Evolutionary conservation across 2,329 filamentous ascomycete genomes (phyloP).

Genomic region (Ceratocystis smalleyi): DNA sequence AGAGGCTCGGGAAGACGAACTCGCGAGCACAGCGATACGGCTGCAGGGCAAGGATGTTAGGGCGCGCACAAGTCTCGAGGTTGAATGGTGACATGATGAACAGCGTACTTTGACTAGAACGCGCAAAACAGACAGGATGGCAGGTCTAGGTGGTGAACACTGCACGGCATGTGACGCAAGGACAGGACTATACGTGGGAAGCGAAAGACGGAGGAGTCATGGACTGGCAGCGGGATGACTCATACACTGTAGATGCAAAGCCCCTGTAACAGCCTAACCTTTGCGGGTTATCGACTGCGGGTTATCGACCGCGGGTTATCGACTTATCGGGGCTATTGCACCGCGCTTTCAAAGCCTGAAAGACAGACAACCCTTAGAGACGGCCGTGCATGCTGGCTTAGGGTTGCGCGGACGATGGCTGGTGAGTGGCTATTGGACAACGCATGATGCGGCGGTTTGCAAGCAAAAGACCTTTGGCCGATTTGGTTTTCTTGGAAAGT

Average conservation of each 20-base stretch:
- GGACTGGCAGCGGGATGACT: conserved; percentile 6
- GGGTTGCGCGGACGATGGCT: no score
- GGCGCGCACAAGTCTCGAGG: conserved; percentile 55
- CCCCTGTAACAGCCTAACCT: background rate
- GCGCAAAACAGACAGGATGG: background rate
- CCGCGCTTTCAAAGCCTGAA: background rate
- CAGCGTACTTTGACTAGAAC: background rate
- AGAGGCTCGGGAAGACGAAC: conserved; percentile 33
- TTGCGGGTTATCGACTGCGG: no score
- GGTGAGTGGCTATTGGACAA: no score
- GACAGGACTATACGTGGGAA: background rate
- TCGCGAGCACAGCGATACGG: conserved; percentile 72
- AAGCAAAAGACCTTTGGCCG: no score
- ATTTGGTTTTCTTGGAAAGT: no score
- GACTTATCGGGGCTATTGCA: background rate
- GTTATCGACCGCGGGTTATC: no score
- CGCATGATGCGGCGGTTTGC: no score
- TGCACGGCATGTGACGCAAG: background rate
- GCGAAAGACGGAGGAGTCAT: conserved; percentile 8
- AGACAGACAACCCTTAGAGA: background rate
- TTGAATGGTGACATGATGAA: conserved; percentile 48
- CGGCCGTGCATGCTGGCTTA: no score
- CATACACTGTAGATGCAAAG: conserved; percentile 11
- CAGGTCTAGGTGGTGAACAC: background rate
- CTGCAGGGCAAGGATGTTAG: conserved; percentile 61